These are phyloP conservation scores for Pelargonium nanum DNA, from an alignment of 345 rosid genomes.

Conservation along the genomic window DNA sequence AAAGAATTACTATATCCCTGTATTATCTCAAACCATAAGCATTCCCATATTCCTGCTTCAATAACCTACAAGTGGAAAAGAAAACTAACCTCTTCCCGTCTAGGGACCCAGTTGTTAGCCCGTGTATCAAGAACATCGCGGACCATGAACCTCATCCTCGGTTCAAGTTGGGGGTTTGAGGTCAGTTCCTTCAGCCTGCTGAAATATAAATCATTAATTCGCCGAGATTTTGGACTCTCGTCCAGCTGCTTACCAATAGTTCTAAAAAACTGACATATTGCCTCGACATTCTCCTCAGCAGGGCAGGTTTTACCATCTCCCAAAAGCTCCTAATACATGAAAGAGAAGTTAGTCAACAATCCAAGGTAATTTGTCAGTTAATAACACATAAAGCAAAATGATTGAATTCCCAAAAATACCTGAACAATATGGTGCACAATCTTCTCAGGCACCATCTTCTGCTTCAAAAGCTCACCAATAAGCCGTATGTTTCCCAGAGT, in stretches of 20 bases:
- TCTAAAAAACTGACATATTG: conserved; percentile 71
- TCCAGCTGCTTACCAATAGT: conserved; percentile 93
- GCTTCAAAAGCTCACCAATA: conserved; percentile 93
- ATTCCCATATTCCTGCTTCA: neutral
- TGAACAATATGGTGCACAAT: conserved; percentile 85
- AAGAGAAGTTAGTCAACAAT: conserved; percentile 2
- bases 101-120: conserved; percentile 70
- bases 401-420: conserved; percentile 22
- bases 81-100: conserved; percentile 78
- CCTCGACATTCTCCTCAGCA: conserved; percentile 85
- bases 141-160: conserved; percentile 72
- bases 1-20: too few species aligned
- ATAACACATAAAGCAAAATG: neutral
- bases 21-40: too few species aligned
- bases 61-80: neutral
- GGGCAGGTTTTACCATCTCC: conserved; percentile 66
- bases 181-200: conserved; percentile 53
- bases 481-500: conserved; percentile 85
- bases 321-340: conserved; percentile 60
- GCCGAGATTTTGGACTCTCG: conserved; percentile 52
- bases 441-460: conserved; percentile 89
- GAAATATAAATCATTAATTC: conserved; percentile 57
- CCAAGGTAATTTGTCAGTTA: neutral
- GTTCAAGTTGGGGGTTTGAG: conserved; percentile 47
- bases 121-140: conserved; percentile 78